Percentiles rank a stretch among this genome's conserved stretches.
Evolutionary conservation across 192 early-diverging fungal genomes (phyloP).

Genomic region (Umbelopsis ramanniana): DNA sequence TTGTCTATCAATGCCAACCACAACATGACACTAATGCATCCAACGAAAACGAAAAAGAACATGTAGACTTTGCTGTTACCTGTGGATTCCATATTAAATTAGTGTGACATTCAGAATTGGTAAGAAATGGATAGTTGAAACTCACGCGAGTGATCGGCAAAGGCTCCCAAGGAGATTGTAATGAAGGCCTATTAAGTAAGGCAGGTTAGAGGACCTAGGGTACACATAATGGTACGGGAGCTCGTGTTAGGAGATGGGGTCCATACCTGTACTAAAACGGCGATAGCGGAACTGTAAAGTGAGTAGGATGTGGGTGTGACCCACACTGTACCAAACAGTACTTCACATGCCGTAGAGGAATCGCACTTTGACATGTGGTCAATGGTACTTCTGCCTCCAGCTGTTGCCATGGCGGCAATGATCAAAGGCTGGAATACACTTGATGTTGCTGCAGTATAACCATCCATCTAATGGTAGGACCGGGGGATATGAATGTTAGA

Average conservation of each 20-base stretch:
- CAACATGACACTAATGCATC: neutral
- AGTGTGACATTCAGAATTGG: neutral
- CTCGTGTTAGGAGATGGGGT: neutral
- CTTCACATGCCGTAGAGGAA: neutral
- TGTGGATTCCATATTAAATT: neutral
- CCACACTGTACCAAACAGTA: conserved; percentile 18
- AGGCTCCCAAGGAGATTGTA: conserved; percentile 16
- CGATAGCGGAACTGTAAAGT: conserved; percentile 21
- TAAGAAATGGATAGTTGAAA: too few relatives aligned
- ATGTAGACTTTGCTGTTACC: conserved; percentile 3
- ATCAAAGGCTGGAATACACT: conserved; percentile 25
- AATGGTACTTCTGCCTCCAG: neutral
- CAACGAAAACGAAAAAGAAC: neutral
- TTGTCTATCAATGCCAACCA: conserved; percentile 12
- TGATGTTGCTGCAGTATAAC: conserved; percentile 17
- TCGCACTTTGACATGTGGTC: neutral
- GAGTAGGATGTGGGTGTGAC: conserved; percentile 21
- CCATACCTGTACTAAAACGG: conserved; percentile 18
- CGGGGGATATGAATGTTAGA: neutral
- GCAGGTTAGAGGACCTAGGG: neutral
- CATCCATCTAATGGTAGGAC: conserved; percentile 1
- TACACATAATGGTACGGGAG: neutral
- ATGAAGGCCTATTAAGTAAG: conserved; percentile 1
- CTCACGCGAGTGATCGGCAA: conserved; percentile 22
- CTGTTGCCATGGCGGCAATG: conserved; percentile 10